A percentile compares a stretch with the other conserved stretches of the same genome.
Conservation (phyloP, 129 eudicot genomes). For the Lactuca sativa region DNA sequence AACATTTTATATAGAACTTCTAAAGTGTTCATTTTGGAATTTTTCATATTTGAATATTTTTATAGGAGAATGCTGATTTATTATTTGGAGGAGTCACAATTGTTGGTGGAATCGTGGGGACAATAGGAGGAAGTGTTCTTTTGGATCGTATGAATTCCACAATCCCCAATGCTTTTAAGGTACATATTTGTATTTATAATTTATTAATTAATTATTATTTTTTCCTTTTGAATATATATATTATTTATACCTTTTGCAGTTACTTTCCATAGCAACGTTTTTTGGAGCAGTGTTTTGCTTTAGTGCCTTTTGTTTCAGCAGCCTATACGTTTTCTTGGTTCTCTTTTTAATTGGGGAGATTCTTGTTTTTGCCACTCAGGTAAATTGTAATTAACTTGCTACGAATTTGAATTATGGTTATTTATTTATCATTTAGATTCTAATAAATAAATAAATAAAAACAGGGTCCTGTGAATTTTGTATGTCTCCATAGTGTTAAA, state of each 20-base stretch:
- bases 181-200: conserved; percentile 12
- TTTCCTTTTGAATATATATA: not conserved
- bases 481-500: conserved; percentile 83
- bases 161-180: conserved; percentile 94
- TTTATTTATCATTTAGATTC: too few relatives aligned
- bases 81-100: conserved; percentile 87
- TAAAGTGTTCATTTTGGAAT: conserved; percentile 2
- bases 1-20: conserved; percentile 2
- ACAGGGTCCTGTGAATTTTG: conserved; percentile 95
- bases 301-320: conserved; percentile 76
- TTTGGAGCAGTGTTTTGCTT: conserved; percentile 84
- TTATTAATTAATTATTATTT: not conserved
- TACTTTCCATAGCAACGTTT: conserved; percentile 72
- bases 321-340: conserved; percentile 49
- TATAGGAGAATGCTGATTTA: conserved; percentile 77
- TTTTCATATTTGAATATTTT: conserved; percentile 3
- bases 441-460: too few relatives aligned
- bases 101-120: conserved; percentile 82
- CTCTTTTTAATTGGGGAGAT: conserved; percentile 82
- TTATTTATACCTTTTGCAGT: conserved; percentile 47
- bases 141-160: conserved; percentile 76
- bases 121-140: conserved; percentile 71
- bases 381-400: conserved; percentile 41
- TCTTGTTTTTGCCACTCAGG: conserved; percentile 90
- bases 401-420: not conserved